Base-by-base conservation (phyloP, 2,329 filamentous ascomycete species). In the Diplodia corticola region DNA sequence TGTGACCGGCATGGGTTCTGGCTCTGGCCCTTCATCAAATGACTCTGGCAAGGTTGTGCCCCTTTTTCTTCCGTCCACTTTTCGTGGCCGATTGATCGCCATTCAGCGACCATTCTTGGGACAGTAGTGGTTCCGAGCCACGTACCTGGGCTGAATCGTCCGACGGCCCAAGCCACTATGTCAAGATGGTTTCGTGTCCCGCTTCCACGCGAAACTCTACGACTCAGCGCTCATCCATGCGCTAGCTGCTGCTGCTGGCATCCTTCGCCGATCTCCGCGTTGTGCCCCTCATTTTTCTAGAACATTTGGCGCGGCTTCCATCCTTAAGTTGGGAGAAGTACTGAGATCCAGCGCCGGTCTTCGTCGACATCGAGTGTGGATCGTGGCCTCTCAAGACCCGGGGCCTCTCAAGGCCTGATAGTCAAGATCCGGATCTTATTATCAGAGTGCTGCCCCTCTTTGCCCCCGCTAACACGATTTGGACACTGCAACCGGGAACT, bases 161-260 rank as follows among this genome's bases (percentile, higher is more conserved):
- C 33, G 54, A 68, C 63, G 63, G 67, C 69, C 69, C 68, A 63
- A 63, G 69, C 70, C 70, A 72, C 71, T 67, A 71, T 75, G 69
- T 68, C 71, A 76, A 60, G 63, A 67, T 67, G 60, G 49, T 49
- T 67, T 55, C 66, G 30, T 35, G 44, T 69, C 72, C 75, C 74
- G 74, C 71, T 74, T 76, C 75, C 75, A 76, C 75, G 75, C 75
- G 74, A 75, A 69, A 68, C 65, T 68, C 71, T 70, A 75, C 64
- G 66, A 67, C 37, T 65, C 64, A 59, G 50, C 15, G 50, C 51
- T 13, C 12, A 50, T 37, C 44, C 51, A 55, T 28, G 51, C 48
- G 44, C 49, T 61, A 61, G 57, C 57, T 61, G 57, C 57, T 49
- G 57, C 26, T 37, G 57, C 5, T 61, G 44, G 57, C 57, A 22